A percentile compares a stretch with the other conserved stretches of the same genome.
Evolutionary conservation across 495 filamentous ascomycete genomes (phyloP).

Genomic region (Aspergillus nidulans): DNA sequence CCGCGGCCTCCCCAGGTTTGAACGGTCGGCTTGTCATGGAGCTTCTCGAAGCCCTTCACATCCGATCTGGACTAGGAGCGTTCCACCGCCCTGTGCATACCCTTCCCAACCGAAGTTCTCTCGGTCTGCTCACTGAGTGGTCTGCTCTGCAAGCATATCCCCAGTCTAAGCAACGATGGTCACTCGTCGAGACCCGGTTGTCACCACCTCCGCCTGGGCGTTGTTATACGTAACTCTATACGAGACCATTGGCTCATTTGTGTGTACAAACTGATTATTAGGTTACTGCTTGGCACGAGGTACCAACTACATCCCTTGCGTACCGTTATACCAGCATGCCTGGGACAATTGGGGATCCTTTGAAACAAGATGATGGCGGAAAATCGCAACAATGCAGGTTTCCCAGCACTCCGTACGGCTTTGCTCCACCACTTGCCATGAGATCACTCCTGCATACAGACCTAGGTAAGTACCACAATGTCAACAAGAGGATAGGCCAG

Average conservation of each 20-base stretch:
- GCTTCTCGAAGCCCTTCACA: constrained; percentile 2
- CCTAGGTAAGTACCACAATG: not conserved
- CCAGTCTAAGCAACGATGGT: not conserved
- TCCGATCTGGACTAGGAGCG: not conserved
- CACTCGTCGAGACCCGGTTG: not conserved
- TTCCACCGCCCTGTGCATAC: not conserved
- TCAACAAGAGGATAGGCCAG: not conserved
- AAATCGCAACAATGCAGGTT: not conserved
- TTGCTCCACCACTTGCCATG: not conserved
- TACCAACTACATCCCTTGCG: not conserved
- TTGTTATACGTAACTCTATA: not conserved
- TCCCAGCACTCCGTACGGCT: not conserved
- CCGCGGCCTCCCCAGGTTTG: constrained; percentile 1
- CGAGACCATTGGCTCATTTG: not conserved
- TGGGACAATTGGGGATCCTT: not conserved
- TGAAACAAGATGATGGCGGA: not conserved
- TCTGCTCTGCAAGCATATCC: not conserved
- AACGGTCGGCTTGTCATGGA: not conserved
- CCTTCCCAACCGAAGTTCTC: not conserved
- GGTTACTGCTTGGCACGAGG: not conserved
- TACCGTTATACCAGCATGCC: not conserved
- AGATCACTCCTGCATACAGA: not conserved
- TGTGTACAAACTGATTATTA: not conserved
- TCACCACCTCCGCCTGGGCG: not conserved
- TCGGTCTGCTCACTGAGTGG: not conserved